phyloP scores from a whole-genome alignment of 306 rosid species.

The Pachyrhizus erosus region DNA sequence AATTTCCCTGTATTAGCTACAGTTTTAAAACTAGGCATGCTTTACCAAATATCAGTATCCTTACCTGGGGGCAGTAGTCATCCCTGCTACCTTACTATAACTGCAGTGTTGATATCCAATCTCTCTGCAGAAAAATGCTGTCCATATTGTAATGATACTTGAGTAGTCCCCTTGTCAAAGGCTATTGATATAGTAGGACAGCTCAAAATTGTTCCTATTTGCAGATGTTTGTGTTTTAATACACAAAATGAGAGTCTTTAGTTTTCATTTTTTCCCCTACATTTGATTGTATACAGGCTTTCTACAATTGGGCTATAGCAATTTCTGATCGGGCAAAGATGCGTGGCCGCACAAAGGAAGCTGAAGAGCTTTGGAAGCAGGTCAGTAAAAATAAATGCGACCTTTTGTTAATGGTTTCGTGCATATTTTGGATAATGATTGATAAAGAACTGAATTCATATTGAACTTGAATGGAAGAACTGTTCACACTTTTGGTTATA shows the following conservation, averaged over 20 bases:
- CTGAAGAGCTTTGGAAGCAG: conserved; percentile 99
- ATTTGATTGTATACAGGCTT: conserved; percentile 65
- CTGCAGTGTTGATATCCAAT: background rate
- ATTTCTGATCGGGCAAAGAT: conserved; percentile 99
- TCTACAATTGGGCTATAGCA: conserved; percentile 99
- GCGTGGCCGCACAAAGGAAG: conserved; percentile 99
- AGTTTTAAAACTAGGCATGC: background rate
- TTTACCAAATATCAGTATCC: conserved; percentile 6
- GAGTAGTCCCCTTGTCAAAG: conserved; percentile 3
- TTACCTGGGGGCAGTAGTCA: background rate
- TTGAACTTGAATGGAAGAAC: conserved; percentile 11
- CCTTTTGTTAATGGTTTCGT: conserved; percentile 39
- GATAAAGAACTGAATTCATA: conserved; percentile 28
- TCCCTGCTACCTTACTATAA: background rate
- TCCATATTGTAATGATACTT: background rate
- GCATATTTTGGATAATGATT: background rate
- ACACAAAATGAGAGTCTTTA: background rate
- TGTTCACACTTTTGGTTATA: conserved; percentile 17
- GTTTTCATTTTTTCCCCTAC: background rate
- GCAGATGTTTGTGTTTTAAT: background rate
- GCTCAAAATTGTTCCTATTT: background rate
- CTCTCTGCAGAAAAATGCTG: conserved; percentile 20
- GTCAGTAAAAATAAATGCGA: conserved; percentile 51
- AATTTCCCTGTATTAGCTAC: conserved; percentile 2
- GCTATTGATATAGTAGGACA: conserved; percentile 7